Evolutionary conservation across 352 stramenopile species (phyloP), one percentile per base, ranked within the genome.

Genomic region (Phytophthora tubulina): DNA sequence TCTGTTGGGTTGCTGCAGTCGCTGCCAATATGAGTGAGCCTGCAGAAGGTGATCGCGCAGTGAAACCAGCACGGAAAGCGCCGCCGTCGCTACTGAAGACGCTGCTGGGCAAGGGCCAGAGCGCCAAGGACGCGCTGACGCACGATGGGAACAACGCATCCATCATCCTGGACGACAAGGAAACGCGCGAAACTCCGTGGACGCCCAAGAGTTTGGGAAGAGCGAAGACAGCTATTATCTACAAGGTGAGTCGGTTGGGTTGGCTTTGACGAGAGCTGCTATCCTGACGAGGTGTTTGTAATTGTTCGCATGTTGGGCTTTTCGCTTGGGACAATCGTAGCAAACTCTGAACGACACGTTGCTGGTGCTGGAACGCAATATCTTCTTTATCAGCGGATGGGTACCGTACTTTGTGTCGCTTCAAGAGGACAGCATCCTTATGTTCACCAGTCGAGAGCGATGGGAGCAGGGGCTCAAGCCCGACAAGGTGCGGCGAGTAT

Each of bases 321-420:
- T 54, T 10, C 11, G 15, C 38, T 61, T 69, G 30, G 33, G 67
- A 44, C n/a, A 59, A 66, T 55, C 50, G n/a, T 53, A 96, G 89
- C 87, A 96, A 86, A 95, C 87, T 8, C 73, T 96, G 32, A 96
- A 96, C 60, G 89, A 96, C 67, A 94, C 84, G 55, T 69, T 96
- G 50, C 55, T 94, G 8, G 79, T 96, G 36, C 60, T 92, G 39
- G 86, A 95, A 70, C 85, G 83, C 67, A 93, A 92, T 67, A 89
- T 96, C 32, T 94, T 96, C 61, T 95, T 94, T 67, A 93, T 94
- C 67, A 79, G 61, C 49, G 87, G 90, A 58, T 96, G 89, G 89
- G 76, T 83, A 5, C 63, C 86, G 6, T 93, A 93, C 68, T 96
- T 96, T 70, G 86, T 95, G 4, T 96, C 89, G 9, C 70, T 96